Evolutionary conservation across 306 rosid genomes (phyloP), one percentile per base, ranked within the genome.

Genomic region (Lathyrus oleraceus): DNA sequence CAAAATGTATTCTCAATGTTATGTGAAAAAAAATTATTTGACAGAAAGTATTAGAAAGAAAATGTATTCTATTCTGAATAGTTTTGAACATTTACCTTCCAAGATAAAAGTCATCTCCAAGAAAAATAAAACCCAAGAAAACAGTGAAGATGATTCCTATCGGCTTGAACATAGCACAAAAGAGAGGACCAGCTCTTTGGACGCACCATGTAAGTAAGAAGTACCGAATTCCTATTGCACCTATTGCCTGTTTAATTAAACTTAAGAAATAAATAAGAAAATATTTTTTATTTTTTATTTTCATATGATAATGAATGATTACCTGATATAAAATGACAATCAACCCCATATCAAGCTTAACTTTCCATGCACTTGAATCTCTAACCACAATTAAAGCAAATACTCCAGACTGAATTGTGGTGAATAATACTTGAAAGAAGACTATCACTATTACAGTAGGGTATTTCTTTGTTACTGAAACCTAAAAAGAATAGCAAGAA

Each of bases 111-210:
- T 66, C 65, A 52, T 87, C 87, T 6, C 87, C 82, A 2, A 84
- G 82, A 59, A 86, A 81, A 32, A 76, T 23, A 11, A 72, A 61
- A 65, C 76, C 78, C 72, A 79, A 67, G 23, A 79, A 5, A 62
- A 75, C 77, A 1, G 87, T 68, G 74, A 82, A 77, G 15, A 84
- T 28, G 15, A 87, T 84, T 57, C 59, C 85, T 2, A 77, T 2
- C 8, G 87, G 91, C 39, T 81, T 84, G 81, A 87, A 87, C 84
- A 87, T 82, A 10, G 85, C 44, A 72, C 84, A 82, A 28, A 71
- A 84, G 1, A 79, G 61, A 17, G 87, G 82, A 61, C 85, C 91
- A 10, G 84, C 72, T 56, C 25, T 82, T 44, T 57, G 61, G 42
- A 87, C 64, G 35, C 82, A 79, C 84, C 87, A 82, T 1, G 73